Percentiles rank a stretch among this genome's conserved stretches.
Conservation (phyloP, 106 monocot genomes). For the Phalaenopsis equestris region DNA sequence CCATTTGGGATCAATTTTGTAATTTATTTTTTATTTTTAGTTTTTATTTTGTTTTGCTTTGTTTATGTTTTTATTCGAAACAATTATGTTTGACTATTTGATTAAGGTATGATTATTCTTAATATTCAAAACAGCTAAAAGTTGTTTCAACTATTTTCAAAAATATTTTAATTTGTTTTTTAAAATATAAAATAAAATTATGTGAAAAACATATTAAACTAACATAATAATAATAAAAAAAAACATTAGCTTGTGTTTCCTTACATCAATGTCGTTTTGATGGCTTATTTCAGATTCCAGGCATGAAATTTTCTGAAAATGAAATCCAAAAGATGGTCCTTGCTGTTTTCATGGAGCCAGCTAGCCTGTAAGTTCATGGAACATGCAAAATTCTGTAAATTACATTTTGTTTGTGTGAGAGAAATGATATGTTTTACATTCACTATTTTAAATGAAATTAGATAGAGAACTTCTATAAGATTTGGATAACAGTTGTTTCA, state of each 20-base stretch:
- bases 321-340: slow-evolving; percentile 8
- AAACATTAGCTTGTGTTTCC: neutral
- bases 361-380: slow-evolving; percentile 1
- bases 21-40: too few relatives aligned
- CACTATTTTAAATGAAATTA: neutral
- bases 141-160: too few relatives aligned
- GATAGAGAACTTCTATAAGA: neutral
- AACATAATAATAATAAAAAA: neutral
- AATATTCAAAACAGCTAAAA: too few relatives aligned
- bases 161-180: too few relatives aligned
- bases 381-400: neutral
- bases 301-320: neutral
- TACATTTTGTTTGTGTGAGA: neutral
- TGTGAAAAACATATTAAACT: neutral
- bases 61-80: too few relatives aligned
- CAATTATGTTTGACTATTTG: too few relatives aligned
- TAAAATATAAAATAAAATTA: too few relatives aligned
- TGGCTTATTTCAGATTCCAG: neutral
- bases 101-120: too few relatives aligned
- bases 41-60: too few relatives aligned
- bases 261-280: neutral
- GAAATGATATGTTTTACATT: neutral
- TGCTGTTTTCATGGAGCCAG: slow-evolving; percentile 11
- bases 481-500: neutral
- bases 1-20: too few relatives aligned